Base-by-base conservation (phyloP, 2,329 filamentous ascomycete species). In the Arachnomyces sp. region DNA sequence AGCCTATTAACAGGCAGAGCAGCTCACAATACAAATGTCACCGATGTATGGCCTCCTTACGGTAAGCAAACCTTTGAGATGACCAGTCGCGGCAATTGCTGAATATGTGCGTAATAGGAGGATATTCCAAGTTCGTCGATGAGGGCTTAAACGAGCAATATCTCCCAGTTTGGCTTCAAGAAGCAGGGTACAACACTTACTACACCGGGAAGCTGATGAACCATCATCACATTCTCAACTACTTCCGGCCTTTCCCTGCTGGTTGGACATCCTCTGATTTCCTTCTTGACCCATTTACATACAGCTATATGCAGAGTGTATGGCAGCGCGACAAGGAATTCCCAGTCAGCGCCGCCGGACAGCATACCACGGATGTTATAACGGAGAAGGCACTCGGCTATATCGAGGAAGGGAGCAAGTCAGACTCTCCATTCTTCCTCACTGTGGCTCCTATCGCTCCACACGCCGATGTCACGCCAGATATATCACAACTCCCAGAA, bases 141-240 rank as follows among this genome's bases (percentile, higher is more conserved):
- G 68, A 81, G 38, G 81, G 81, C 0, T 69, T 77, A 44, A 83
- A 85, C 43, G 71, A 79, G 1, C 72, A 80, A 28, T 84, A 81
- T 44, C 68, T 86, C 0, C 82, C 81, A 0, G 56, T 85, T 0
- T 86, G 82, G 81, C 60, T 87, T n/a, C 78, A 84, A 48, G 57
- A 73, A 3, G 75, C 73, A 0, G 81, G 80, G 0, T 85, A 85
- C 53, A 74, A 76, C 47, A 84, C 81, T 0, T 84, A 82, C 52
- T 86, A 85, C 50, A 76, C 75, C 0, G 82, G 60, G 11, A 86
- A 87, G 53, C 65, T 84, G 3, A 81, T 82, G 61, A 86, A 86
- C 48, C 67, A 71, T 0, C 79, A 84, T 38, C 74, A 65, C 0
- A 65, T 74, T 2, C 52, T 67, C 0, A 84, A 81, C 43, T 85